Conservation (phyloP, 257 asterid species). For the Petunia axillaris region DNA sequence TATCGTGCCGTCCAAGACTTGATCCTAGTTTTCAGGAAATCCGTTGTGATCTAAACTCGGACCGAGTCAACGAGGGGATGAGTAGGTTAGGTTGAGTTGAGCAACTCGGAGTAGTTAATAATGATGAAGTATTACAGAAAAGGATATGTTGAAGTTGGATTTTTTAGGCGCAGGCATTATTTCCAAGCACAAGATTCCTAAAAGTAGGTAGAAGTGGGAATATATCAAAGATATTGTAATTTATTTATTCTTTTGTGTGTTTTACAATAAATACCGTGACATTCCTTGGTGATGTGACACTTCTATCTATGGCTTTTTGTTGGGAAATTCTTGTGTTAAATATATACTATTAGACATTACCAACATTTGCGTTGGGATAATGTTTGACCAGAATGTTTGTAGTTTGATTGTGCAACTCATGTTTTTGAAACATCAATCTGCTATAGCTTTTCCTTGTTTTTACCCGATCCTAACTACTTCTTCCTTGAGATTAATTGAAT, state of each 20-base stretch:
- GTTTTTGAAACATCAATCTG: background rate
- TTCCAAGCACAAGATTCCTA: conserved; percentile 50
- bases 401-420: background rate
- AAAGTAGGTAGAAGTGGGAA: conserved; percentile 41
- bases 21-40: background rate
- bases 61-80: background rate
- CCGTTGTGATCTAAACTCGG: background rate
- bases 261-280: background rate
- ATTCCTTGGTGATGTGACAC: conserved; percentile 22
- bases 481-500: too few relatives aligned
- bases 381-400: conserved; percentile 2
- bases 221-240: conserved; percentile 14
- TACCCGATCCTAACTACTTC: too few relatives aligned
- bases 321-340: conserved; percentile 14
- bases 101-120: background rate
- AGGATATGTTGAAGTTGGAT: background rate
- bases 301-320: conserved; percentile 3
- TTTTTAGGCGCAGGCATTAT: conserved; percentile 13
- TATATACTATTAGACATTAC: background rate
- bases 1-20: background rate
- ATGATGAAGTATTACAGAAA: background rate
- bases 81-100: conserved; percentile 7
- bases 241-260: background rate
- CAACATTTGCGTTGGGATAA: conserved; percentile 19
- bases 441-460: too few relatives aligned